These are phyloP conservation scores for Salix dunnii DNA, from an alignment of 345 rosid genomes.

Conservation along the genomic window DNA sequence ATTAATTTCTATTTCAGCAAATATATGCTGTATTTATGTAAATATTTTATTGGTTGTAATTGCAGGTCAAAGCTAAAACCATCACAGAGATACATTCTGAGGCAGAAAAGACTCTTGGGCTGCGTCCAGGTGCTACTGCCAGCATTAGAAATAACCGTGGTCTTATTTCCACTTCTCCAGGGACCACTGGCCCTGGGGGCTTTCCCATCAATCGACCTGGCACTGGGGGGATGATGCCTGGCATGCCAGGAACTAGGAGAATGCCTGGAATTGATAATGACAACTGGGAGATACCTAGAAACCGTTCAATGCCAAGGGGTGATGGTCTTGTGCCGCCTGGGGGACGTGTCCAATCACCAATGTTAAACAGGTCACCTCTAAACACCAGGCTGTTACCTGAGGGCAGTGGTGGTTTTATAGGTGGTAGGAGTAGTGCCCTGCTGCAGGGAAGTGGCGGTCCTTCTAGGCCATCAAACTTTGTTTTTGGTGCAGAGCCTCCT, in stretches of 20 bases:
- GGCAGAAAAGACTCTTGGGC: constrained; percentile 82
- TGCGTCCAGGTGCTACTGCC: constrained; percentile 93
- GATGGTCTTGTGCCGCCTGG: constrained; percentile 51
- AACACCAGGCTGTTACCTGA: constrained; percentile 72
- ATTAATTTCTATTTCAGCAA: background rate
- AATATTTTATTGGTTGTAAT: background rate
- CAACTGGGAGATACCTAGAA: constrained; percentile 74
- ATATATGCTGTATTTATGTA: background rate
- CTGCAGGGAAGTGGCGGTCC: constrained; percentile 55
- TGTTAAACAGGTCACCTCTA: constrained; percentile 46
- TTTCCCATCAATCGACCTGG: constrained; percentile 77
- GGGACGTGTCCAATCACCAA: constrained; percentile 45
- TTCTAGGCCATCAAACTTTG: constrained; percentile 23
- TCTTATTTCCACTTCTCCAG: constrained; percentile 43
- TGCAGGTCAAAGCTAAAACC: constrained; percentile 87
- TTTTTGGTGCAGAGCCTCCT: constrained; percentile 28
- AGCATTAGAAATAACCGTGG: constrained; percentile 63
- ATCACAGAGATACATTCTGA: constrained; percentile 90
- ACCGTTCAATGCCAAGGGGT: constrained; percentile 72
- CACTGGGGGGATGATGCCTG: constrained; percentile 95
- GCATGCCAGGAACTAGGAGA: constrained; percentile 89
- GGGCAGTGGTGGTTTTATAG: constrained; percentile 60
- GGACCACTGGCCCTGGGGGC: constrained; percentile 51
- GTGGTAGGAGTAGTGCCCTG: constrained; percentile 74
- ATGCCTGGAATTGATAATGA: constrained; percentile 81